Percentiles rank a stretch among this genome's conserved stretches.
These are phyloP conservation scores for Fusarium scirpi DNA, from an alignment of 2,329 filamentous ascomycete genomes.

Conservation along the genomic window DNA sequence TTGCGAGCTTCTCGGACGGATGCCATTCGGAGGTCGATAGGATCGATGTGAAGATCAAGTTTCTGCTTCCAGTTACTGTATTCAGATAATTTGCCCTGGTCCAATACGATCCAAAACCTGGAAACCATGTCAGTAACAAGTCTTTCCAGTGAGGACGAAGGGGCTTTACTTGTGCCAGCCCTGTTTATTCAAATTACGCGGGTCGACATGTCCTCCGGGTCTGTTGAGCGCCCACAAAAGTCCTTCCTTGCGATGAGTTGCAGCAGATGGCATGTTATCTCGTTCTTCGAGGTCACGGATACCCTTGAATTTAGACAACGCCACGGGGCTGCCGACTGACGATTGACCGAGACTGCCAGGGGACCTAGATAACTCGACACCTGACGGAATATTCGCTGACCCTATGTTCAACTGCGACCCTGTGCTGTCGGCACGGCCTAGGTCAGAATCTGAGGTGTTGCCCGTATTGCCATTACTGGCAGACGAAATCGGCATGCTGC, in stretches of 20 bases:
- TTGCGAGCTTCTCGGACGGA: slow-evolving; percentile 96
- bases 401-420: slow-evolving; percentile 71
- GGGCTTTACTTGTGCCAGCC: slow-evolving; percentile 96
- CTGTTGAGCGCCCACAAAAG: slow-evolving; percentile 93
- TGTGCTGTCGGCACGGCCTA: slow-evolving; percentile 80
- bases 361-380: slow-evolving; percentile 65
- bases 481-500: slow-evolving; percentile 48
- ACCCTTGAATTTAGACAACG: slow-evolving; percentile 81
- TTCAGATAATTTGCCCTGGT: slow-evolving; percentile 95
- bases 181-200: slow-evolving; percentile 94
- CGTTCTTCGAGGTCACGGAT: slow-evolving; percentile 93
- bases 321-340: slow-evolving; percentile 63
- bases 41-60: slow-evolving; percentile 96
- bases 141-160: background rate
- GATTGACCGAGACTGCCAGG: slow-evolving; percentile 65
- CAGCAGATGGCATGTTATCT: slow-evolving; percentile 66
- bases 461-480: slow-evolving; percentile 59
- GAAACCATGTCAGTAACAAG: slow-evolving; percentile 33
- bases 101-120: slow-evolving; percentile 98
- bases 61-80: slow-evolving; percentile 99
- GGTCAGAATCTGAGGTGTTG: slow-evolving; percentile 73
- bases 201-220: slow-evolving; percentile 94
- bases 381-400: slow-evolving; percentile 46
- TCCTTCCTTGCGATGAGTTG: slow-evolving; percentile 86
- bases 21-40: slow-evolving; percentile 95